Conservation (phyloP, 192 early-diverging fungal genomes). For the Jimgerdemannia flammicorona region DNA sequence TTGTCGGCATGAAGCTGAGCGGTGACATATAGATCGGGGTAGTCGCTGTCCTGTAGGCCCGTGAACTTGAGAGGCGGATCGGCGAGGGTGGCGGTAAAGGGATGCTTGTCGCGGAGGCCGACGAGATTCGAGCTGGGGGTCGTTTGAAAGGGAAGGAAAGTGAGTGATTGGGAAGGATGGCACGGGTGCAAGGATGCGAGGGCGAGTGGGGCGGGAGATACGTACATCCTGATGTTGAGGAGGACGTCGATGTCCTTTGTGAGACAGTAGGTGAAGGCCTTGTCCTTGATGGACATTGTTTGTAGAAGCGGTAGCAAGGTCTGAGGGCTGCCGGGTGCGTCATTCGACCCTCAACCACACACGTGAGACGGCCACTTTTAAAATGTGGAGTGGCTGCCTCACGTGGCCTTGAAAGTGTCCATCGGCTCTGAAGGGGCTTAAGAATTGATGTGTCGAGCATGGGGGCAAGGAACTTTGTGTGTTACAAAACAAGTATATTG, state of each 20-base stretch:
- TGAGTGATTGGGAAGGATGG: not conserved
- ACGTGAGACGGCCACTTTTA: too few species aligned
- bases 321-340: too few species aligned
- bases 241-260: conserved; percentile 60
- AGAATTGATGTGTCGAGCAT: too few species aligned
- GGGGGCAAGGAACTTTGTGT: too few species aligned
- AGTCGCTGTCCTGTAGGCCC: conserved; percentile 36
- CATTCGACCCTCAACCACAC: too few species aligned
- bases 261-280: conserved; percentile 71
- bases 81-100: conserved; percentile 13
- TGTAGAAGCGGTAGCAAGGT: too few species aligned
- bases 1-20: conserved; percentile 69
- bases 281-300: conserved; percentile 1
- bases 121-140: conserved; percentile 32
- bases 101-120: conserved; percentile 20
- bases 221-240: conserved; percentile 59
- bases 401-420: too few species aligned
- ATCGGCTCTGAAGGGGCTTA: too few species aligned
- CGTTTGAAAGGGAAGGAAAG: not conserved
- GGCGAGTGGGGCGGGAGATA: not conserved
- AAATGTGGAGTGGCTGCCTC: too few species aligned
- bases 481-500: too few species aligned
- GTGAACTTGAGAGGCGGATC: conserved; percentile 29
- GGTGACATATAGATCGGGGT: conserved; percentile 58
- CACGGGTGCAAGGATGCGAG: not conserved